Conservation (phyloP, 192 early-diverging fungal genomes). For the Coemansia sp. region DNA sequence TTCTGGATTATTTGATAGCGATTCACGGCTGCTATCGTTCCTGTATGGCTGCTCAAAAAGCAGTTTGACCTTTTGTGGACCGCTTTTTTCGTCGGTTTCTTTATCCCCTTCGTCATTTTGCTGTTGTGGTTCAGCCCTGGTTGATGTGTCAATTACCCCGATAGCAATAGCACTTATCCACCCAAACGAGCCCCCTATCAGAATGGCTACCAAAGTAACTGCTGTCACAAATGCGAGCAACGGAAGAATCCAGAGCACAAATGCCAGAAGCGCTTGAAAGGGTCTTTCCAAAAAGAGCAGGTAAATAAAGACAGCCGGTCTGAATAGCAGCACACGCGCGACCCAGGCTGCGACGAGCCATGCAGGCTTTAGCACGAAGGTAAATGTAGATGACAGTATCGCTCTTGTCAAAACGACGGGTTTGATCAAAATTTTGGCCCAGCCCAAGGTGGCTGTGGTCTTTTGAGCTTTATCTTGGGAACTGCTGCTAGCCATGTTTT, state of each 20-base stretch:
- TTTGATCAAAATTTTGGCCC: background rate
- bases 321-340: conserved; percentile 20
- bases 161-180: conserved; percentile 36
- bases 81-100: background rate
- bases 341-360: conserved; percentile 19
- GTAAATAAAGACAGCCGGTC: conserved; percentile 40
- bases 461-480: background rate
- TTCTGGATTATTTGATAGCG: background rate
- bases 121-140: background rate
- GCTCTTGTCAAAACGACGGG: conserved; percentile 2
- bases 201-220: conserved; percentile 22
- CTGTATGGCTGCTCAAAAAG: background rate
- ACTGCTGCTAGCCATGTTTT: background rate
- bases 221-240: conserved; percentile 25
- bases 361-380: conserved; percentile 14
- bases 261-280: conserved; percentile 17
- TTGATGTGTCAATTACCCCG: background rate
- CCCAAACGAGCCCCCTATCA: conserved; percentile 37
- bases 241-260: conserved; percentile 44
- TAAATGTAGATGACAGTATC: conserved; percentile 7
- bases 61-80: background rate
- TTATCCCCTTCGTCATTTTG: background rate
- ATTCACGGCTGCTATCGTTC: background rate
- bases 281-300: conserved; percentile 43
- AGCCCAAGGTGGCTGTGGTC: background rate